A percentile compares a stretch with the other conserved stretches of the same genome.
These are phyloP conservation scores for Vitis hybrid DNA, from an alignment of 177 flowering plant genomes.

Conservation along the genomic window DNA sequence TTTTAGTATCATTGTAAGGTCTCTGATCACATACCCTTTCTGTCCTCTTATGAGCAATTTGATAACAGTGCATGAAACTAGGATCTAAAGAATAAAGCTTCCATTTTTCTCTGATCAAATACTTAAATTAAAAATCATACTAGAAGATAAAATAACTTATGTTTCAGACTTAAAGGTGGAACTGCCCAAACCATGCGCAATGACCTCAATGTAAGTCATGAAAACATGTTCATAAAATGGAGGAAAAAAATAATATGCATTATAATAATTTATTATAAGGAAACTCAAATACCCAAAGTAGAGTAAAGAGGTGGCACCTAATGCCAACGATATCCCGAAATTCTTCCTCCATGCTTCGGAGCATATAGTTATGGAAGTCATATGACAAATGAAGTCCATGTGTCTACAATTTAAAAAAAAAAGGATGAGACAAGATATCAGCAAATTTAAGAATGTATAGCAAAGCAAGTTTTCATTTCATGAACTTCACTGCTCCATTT, in stretches of 20 bases:
- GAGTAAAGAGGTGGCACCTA: conserved; percentile 42
- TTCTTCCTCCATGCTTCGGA: conserved; percentile 94
- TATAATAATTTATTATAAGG: not conserved
- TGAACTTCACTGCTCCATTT: not conserved
- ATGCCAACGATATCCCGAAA: conserved; percentile 88
- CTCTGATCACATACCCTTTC: too few relatives aligned
- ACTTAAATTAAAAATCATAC: too few relatives aligned
- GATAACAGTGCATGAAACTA: too few relatives aligned
- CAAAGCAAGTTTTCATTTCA: not conserved
- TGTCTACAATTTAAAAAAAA: conserved; percentile 37
- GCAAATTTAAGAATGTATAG: not conserved
- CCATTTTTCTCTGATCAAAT: too few relatives aligned
- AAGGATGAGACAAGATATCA: not conserved
- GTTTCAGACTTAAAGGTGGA: too few relatives aligned
- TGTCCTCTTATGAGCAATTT: too few relatives aligned
- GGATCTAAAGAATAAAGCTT: too few relatives aligned
- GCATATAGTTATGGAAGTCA: conserved; percentile 86
- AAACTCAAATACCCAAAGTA: not conserved
- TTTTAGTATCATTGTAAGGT: too few relatives aligned
- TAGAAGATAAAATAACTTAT: too few relatives aligned
- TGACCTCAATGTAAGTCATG: not conserved
- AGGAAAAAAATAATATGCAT: not conserved
- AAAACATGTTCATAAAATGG: not conserved
- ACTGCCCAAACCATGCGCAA: too few relatives aligned
- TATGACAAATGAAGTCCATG: conserved; percentile 81